phyloP scores from a whole-genome alignment of 1,284 basidiomycete genomes.

The Lignosus rhinocerotis region DNA sequence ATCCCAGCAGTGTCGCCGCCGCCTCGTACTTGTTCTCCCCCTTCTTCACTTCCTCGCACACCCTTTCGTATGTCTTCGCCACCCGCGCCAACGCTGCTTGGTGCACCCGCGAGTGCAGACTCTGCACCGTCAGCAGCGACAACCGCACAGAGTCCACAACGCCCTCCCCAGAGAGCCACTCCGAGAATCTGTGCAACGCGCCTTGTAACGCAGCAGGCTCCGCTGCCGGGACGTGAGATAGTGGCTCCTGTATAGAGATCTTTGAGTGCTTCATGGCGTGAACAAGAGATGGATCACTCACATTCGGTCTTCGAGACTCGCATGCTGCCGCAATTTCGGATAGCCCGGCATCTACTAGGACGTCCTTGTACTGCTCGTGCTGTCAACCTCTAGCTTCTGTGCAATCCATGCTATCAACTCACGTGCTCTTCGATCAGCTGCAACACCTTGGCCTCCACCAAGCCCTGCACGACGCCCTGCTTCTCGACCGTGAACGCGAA shows the following conservation, averaged over 20 bases:
- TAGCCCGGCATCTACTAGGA: constrained; percentile 77
- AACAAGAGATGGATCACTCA: constrained; percentile 37
- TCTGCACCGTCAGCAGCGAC: constrained; percentile 66
- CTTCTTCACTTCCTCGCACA: constrained; percentile 76
- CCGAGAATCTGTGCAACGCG: constrained; percentile 60
- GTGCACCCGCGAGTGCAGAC: constrained; percentile 72
- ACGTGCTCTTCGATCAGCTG: constrained; percentile 83
- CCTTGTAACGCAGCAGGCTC: constrained; percentile 55
- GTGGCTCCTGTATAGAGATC: constrained; percentile 54
- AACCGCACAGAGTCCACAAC: constrained; percentile 81
- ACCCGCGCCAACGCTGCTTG: constrained; percentile 70
- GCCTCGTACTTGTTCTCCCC: constrained; percentile 86
- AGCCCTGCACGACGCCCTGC: constrained; percentile 53
- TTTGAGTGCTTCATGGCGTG: neutral
- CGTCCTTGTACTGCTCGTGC: constrained; percentile 59
- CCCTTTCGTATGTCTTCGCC: constrained; percentile 63
- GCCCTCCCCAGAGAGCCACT: constrained; percentile 67
- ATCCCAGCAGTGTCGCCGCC: constrained; percentile 81
- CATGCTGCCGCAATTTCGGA: constrained; percentile 62
- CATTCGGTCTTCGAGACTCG: constrained; percentile 52
- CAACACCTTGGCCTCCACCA: constrained; percentile 67
- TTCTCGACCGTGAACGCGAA: constrained; percentile 75
- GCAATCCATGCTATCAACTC: constrained; percentile 32
- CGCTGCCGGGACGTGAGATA: constrained; percentile 63
- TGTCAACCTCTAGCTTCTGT: neutral